These are phyloP conservation scores for Tremellales sp. DNA, from an alignment of 1,284 basidiomycete genomes.

Conservation along the genomic window DNA sequence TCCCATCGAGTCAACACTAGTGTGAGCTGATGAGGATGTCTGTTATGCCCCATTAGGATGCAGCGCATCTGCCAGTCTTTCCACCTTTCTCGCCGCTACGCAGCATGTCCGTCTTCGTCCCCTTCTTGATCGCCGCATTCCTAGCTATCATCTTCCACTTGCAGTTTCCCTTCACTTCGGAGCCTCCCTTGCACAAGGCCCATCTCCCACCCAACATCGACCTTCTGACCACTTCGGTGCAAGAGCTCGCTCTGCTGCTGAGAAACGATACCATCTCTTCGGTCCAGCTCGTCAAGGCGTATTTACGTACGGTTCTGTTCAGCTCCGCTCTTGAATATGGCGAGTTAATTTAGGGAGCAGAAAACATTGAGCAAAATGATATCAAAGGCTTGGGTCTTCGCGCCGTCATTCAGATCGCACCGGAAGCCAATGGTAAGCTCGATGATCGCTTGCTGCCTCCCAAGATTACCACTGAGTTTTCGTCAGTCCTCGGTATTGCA, in stretches of 20 bases:
- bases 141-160: no score
- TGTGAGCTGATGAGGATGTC: no score
- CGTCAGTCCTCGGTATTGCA: constrained; percentile 14
- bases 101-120: no score
- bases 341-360: constrained; percentile 1
- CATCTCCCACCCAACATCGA: no score
- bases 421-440: constrained; percentile 10
- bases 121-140: no score
- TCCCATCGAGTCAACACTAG: no score
- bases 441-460: background rate
- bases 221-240: constrained; percentile 12
- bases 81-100: no score
- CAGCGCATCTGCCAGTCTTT: no score
- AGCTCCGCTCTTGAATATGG: background rate
- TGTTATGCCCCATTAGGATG: no score
- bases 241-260: constrained; percentile 21
- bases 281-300: constrained; percentile 21
- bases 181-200: no score
- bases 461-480: background rate
- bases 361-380: constrained; percentile 22
- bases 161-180: no score
- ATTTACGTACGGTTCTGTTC: constrained; percentile 12
- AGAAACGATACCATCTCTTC: constrained; percentile 22
- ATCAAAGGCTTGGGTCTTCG: constrained; percentile 16
- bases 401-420: constrained; percentile 26